Conservation (phyloP, 192 early-diverging fungal genomes). For the Backusella tarrabulga region DNA sequence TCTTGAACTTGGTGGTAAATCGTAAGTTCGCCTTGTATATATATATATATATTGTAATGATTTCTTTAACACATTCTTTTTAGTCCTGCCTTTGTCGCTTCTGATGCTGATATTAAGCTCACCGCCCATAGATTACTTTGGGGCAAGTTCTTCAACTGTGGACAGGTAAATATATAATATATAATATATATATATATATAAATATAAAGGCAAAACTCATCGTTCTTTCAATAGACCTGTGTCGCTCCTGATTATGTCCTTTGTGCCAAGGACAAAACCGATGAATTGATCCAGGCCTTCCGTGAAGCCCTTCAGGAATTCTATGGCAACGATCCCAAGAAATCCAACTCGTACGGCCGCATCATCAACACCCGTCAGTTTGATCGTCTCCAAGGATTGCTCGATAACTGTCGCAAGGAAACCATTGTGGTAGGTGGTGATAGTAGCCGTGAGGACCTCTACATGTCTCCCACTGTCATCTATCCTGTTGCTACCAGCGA, state of each 20-base stretch:
- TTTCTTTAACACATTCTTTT: not conserved
- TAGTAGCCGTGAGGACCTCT: slow-evolving; percentile 40
- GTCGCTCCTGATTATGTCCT: slow-evolving; percentile 87
- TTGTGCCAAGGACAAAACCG: slow-evolving; percentile 55
- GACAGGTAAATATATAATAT: slow-evolving; percentile 58
- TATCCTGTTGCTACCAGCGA: slow-evolving; percentile 37
- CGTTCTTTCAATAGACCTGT: slow-evolving; percentile 59
- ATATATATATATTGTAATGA: no score
- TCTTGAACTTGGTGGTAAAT: slow-evolving; percentile 93
- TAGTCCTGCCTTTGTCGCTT: slow-evolving; percentile 60
- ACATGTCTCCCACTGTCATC: slow-evolving; percentile 60
- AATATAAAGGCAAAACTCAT: not conserved
- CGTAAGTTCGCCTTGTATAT: slow-evolving; percentile 17
- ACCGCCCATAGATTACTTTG: slow-evolving; percentile 71
- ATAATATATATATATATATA: not conserved
- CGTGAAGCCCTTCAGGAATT: slow-evolving; percentile 40
- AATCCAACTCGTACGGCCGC: slow-evolving; percentile 59
- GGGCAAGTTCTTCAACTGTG: slow-evolving; percentile 79
- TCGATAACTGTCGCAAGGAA: slow-evolving; percentile 36
- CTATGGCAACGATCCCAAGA: slow-evolving; percentile 51
- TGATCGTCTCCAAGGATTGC: slow-evolving; percentile 59
- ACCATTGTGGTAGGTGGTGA: slow-evolving; percentile 53
- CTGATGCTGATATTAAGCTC: slow-evolving; percentile 55
- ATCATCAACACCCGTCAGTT: slow-evolving; percentile 75
- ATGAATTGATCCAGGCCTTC: slow-evolving; percentile 59